phyloP scores from a whole-genome alignment of 495 filamentous ascomycete species.

The Letharia columbiana region DNA sequence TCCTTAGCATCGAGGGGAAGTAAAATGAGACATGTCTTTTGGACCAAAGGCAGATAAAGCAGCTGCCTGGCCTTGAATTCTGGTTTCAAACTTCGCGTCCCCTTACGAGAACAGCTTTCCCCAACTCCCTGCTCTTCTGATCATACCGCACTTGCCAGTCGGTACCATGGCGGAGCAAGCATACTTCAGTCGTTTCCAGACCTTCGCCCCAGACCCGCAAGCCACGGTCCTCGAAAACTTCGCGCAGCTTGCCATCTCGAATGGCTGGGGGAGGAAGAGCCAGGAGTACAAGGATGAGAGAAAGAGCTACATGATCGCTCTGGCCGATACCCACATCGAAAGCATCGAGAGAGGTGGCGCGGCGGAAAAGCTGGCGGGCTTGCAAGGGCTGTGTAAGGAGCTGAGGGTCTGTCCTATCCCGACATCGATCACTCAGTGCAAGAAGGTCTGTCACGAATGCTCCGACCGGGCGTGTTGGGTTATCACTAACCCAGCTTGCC shows the following conservation, averaged over 20 bases:
- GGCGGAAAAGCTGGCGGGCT: slow-evolving; percentile 20
- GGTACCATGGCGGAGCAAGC: background rate
- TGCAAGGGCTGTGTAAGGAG: slow-evolving; percentile 32
- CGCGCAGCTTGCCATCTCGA: slow-evolving; percentile 16
- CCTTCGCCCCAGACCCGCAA: slow-evolving; percentile 13
- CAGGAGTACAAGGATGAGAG: slow-evolving; percentile 24
- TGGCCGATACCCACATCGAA: slow-evolving; percentile 27
- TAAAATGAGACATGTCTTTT: background rate
- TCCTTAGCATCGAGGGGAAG: background rate
- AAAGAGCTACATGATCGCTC: slow-evolving; percentile 22
- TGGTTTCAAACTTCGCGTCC: background rate
- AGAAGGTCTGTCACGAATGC: slow-evolving; percentile 28
- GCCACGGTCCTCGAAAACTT: slow-evolving; percentile 26
- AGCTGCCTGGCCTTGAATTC: background rate
- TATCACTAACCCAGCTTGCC: background rate
- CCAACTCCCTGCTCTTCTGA: background rate
- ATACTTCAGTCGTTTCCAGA: slow-evolving; percentile 23
- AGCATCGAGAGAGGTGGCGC: background rate
- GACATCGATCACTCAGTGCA: slow-evolving; percentile 34
- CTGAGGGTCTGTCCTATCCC: slow-evolving; percentile 27
- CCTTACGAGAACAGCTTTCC: background rate
- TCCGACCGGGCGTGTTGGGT: background rate
- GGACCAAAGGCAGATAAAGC: background rate
- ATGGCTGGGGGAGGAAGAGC: slow-evolving; percentile 25
- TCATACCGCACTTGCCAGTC: background rate